A percentile compares a stretch with the other conserved stretches of the same genome.
phyloP scores from a whole-genome alignment of 176 grass and related monocot species.

The Zoysia pacifica region DNA sequence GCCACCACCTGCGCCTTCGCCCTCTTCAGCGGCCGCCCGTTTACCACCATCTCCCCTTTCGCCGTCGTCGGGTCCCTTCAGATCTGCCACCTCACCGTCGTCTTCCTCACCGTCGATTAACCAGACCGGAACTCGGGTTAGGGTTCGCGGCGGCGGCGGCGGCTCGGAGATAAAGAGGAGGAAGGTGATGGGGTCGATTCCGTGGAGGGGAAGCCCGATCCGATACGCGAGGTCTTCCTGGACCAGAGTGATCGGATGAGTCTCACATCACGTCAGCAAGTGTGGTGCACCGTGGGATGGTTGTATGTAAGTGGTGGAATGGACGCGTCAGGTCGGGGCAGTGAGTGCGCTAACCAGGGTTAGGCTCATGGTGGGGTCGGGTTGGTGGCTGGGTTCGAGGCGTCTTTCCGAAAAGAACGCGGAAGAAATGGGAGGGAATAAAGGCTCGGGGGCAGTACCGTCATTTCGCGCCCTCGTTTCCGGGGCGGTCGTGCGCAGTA shows the following conservation, averaged over 20 bases:
- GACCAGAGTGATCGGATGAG: not conserved
- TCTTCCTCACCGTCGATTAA: slow-evolving; percentile 50
- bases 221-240: slow-evolving; percentile 43
- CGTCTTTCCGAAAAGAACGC: slow-evolving; percentile 58
- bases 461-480: slow-evolving; percentile 28
- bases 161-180: slow-evolving; percentile 50
- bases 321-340: slow-evolving; percentile 49
- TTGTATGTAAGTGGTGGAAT: slow-evolving; percentile 7
- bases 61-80: slow-evolving; percentile 52
- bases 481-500: not conserved
- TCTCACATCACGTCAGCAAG: slow-evolving; percentile 3
- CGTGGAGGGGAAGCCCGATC: slow-evolving; percentile 53
- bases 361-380: slow-evolving; percentile 22
- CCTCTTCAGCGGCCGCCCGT: slow-evolving; percentile 85
- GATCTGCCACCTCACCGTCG: slow-evolving; percentile 35
- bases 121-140: slow-evolving; percentile 65
- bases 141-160: slow-evolving; percentile 68
- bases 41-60: slow-evolving; percentile 78
- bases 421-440: slow-evolving; percentile 47
- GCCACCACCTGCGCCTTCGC: slow-evolving; percentile 68
- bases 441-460: slow-evolving; percentile 16
- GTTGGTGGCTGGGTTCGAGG: slow-evolving; percentile 36
- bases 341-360: slow-evolving; percentile 55
- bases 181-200: slow-evolving; percentile 57
- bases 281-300: slow-evolving; percentile 27